Evolutionary conservation across 2,329 filamentous ascomycete genomes (phyloP), one percentile per base, ranked within the genome.

Genomic region (Arthroderma sp.): DNA sequence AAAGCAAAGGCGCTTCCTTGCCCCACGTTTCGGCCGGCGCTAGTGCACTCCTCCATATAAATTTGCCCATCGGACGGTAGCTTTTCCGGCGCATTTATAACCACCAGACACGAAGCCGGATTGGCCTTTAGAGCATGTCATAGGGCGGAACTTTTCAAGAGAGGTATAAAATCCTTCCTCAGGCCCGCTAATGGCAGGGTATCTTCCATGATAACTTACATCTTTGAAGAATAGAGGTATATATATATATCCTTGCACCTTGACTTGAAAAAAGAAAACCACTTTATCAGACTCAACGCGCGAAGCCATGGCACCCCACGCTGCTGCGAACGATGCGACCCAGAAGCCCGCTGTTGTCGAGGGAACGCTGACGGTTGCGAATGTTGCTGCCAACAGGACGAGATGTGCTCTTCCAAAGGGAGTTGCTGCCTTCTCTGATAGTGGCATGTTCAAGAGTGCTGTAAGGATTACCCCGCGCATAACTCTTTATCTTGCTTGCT

Each of bases 401-500:
- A 87, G 86, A n/a, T 86, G 85, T 2, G 83, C 81, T 65, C 76
- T 93, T 39, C 77, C 87, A 61, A 87, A 84, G 17, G 86, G 86
- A 38, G 81, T 88, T 51, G 91, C 91, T 33, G 87, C 89, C 8
- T 79, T 81, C 54, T 85, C 86, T 1, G 84, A 85, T 70, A 88
- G 87, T 70, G 86, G 91, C 65, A 83, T 87, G 76, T 96, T 94
- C 73, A 93, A 93, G 73, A 83, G 83, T 55, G 78, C 82, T 56
- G 84, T 87, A 71, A 65, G 80, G 67, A 33, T 44, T 28, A 25
- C 44, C 44, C 25, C 17, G 17, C 11, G 11, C 23, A 28, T 54
- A 5, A 13, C 19, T 39, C 41, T 58, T 62, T 61, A n/a, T n/a
- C n/a, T n/a, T n/a, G n/a, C n/a, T n/a, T n/a, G n/a, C n/a, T n/a